Evolutionary conservation across 2,329 filamentous ascomycete genomes (phyloP).

Genomic region (Aspergillus quadricinctus): DNA sequence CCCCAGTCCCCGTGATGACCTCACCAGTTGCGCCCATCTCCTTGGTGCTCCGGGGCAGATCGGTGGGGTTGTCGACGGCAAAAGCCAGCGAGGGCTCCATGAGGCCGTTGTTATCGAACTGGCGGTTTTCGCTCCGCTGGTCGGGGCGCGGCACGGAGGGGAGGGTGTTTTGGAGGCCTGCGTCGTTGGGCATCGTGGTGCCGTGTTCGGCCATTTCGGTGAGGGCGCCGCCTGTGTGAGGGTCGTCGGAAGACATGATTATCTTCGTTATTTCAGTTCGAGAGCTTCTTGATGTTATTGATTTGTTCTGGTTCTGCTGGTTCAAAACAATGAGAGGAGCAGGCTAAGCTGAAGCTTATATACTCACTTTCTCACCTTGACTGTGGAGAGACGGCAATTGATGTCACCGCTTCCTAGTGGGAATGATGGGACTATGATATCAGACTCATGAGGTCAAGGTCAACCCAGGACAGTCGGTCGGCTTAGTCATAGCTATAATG

Average conservation of each 20-base stretch:
- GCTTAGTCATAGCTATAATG: background rate
- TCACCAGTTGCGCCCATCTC: conserved; percentile 28
- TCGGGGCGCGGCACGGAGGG: conserved; percentile 48
- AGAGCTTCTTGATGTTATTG: background rate
- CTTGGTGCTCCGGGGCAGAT: conserved; percentile 18
- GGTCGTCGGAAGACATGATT: conserved; percentile 14
- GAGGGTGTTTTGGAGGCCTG: conserved; percentile 42
- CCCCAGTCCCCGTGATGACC: conserved; percentile 39
- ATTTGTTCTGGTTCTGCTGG: background rate
- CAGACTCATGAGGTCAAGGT: background rate
- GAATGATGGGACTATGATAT: conserved; percentile 12
- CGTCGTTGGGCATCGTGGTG: conserved; percentile 44
- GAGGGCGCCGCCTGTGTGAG: conserved; percentile 35
- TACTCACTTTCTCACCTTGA: background rate
- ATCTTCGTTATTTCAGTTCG: background rate
- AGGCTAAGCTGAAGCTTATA: background rate
- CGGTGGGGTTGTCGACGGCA: conserved; percentile 46
- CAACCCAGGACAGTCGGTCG: background rate
- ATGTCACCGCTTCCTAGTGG: conserved; percentile 6
- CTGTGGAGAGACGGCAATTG: background rate
- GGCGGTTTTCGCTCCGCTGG: conserved; percentile 33
- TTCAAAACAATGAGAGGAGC: background rate
- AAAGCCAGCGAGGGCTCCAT: conserved; percentile 34
- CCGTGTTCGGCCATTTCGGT: conserved; percentile 37
- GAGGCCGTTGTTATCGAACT: conserved; percentile 33